Base-by-base conservation (phyloP, 192 early-diverging fungal species). In the Thamnidium elegans region DNA sequence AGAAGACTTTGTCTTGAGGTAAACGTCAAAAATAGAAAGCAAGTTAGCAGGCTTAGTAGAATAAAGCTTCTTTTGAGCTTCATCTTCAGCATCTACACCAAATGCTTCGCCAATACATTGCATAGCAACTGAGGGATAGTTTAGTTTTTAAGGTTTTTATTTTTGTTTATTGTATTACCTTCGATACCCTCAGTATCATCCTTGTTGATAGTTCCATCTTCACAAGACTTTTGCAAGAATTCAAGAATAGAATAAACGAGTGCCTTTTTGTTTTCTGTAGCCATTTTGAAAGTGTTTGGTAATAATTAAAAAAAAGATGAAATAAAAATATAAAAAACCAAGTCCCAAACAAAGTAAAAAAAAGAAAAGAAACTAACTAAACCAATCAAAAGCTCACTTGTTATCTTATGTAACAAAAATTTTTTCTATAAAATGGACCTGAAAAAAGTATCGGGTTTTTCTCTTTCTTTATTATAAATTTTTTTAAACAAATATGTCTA, bases 51-150 rank as follows among this genome's bases (percentile, higher is more conserved):
- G 93, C 77, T 95, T 94, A 67, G 95, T 96, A 60, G 86, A 87
- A 60, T 92, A 91, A 45, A 78, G 63, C 44, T 76, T 70, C 54
- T 81, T 71, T 63, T 92, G 87, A 6, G 71, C 78, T 15, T 78
- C 76, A 73, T 97, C 92, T 32, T 79, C 76, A 34, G 82, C 47
- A 65, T 95, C 87, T 48, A 99, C 85, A 26, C 86, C 92, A 79
- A 99, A 99, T 19, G 94, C 91, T 63, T 97, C 95, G 51, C 88
- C 84, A 51, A 99, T 94, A 81, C 94, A 95, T 71, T 95, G 92
- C 74, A 94, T 91, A 68, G 93, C 94, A 31, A 93, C 89, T 31
- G 14, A 14, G 5, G 26, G 30, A 32, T 8, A 34, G 26, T 50
- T n/a, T 39, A 7, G 8, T 26, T 19, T 52, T 11, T 44, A 21